Evolutionary conservation across 2,329 filamentous ascomycete species (phyloP), one percentile per base, ranked within the genome.

Genomic region (Colletotrichum caudatum): DNA sequence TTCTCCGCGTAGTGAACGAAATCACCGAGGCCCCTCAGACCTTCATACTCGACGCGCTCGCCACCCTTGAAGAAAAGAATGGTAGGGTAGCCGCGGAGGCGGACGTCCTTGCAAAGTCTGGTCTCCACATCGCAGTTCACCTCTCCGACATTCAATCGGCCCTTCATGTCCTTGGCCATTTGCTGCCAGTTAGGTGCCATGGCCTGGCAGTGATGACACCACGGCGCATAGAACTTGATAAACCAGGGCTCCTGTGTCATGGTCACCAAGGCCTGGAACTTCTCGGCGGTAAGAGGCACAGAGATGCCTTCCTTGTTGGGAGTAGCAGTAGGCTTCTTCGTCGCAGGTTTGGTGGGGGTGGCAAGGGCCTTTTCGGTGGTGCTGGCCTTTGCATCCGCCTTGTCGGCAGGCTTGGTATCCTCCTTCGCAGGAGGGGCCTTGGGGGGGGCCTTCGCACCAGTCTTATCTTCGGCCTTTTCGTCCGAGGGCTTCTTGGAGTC

Each of bases 161-260:
- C 93, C 81, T 94, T 90, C 93, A 98, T 96, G 78, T 95, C 94
- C 79, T 95, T 94, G 56, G 93, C 93, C 82, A 99, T 90, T 77
- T 95, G 93, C 73, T 90, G 86, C 96, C 96, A 99, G 74, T 91
- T 94, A 3, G 96, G 93, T 46, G 93, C 94, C 87, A 99, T 90
- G 48, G 93, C 93, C 82, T 97, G 93, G 82, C 97, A 99, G 82
- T 99, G 96, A 76, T 91, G 90, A 81, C 96, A 99, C 96, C 95
- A 98, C 7, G 96, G 97, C 23, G 94, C 95, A 80, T 98, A 98
- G 80, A 99, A 98, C 82, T 99, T 99, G 86, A 99, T 91, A 79
- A 99, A 98, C 96, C 96, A 99, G 7, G 95, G 92, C 74, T 98
- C 94, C 74, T 93, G 90, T 0, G 94, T 94, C 80, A 91, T 93